Evolutionary conservation across 768 basidiomycete species (phyloP), one percentile per base, ranked within the genome.

Genomic region (Glaciozyma antarctica): DNA sequence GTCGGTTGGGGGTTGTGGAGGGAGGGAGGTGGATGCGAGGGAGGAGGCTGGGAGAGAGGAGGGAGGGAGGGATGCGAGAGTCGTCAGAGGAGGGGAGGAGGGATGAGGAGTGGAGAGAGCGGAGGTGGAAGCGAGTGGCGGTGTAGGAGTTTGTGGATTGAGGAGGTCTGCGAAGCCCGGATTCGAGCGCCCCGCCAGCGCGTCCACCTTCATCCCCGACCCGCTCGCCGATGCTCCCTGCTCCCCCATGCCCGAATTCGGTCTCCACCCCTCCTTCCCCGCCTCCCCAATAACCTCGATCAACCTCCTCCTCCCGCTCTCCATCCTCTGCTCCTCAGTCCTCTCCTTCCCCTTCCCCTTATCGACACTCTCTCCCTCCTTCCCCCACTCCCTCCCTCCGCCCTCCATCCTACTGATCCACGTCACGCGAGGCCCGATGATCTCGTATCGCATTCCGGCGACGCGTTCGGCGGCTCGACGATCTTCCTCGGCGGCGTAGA

Each of bases 401-500:
- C 65, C 51, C 44, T 60, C 62, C 21, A 63, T 38, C 9, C 70
- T 54, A 28, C 64, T 65, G 7, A 68, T 47, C 48, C 63, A 71
- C 19, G 65, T 0, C 86, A 88, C 32, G 83, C 78, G 62, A 1
- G 74, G 12, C 86, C 79, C 16, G 79, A 75, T n/a, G 81, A 78
- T 52, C 86, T 83, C 34, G 85, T 82, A 30, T 85, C 84, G 17
- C 79, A 77, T 22, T 79, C 80, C 30, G 82, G 85, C 41, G 83
- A 83, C 28, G 1, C 72, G 66, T n/a, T 70, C 72, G 4, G 41
- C 48, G 72, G 82, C 84, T 12, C 88, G 83, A 70, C 88, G 89
- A 76, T 89, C 88, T 73, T 88, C 89, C 71, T 93, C 90, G 3
- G 84, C 76, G 58, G 81, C 82, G 34, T 92, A 82, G 73, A 91